Conservation (phyloP, 768 basidiomycete species). For the Saitozyma podzolica region DNA sequence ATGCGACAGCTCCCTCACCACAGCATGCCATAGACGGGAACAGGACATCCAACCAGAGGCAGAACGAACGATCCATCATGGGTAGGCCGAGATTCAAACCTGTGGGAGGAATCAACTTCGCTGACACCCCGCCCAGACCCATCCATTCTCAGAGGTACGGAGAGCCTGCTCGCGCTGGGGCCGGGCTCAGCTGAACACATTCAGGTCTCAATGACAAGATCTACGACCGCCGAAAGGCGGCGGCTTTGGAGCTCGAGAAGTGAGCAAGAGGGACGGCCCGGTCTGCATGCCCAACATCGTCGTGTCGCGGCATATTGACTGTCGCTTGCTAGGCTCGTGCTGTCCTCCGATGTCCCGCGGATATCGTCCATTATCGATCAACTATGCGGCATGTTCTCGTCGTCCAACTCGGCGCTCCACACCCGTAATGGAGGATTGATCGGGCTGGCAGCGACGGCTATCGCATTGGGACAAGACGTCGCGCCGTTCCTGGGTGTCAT, state of each 20-base stretch:
- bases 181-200: constrained; percentile 1
- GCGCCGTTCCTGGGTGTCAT: constrained; percentile 94
- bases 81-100: too few relatives aligned
- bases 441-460: constrained; percentile 93
- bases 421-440: constrained; percentile 93
- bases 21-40: too few relatives aligned
- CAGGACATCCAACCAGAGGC: too few relatives aligned
- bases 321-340: constrained; percentile 57
- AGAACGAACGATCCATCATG: too few relatives aligned
- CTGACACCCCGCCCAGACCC: constrained; percentile 21
- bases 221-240: constrained; percentile 94
- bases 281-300: constrained; percentile 2
- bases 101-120: too few relatives aligned
- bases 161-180: too few relatives aligned
- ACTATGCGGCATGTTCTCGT: constrained; percentile 89
- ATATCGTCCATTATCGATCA: constrained; percentile 90
- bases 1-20: too few relatives aligned
- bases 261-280: constrained; percentile 49
- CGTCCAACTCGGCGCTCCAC: constrained; percentile 76
- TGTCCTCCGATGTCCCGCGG: constrained; percentile 74
- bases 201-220: constrained; percentile 52
- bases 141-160: constrained; percentile 39
- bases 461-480: constrained; percentile 89
- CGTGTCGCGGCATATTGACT: background rate
- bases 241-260: constrained; percentile 95